Percentiles rank a stretch among this genome's conserved stretches.
Conservation (phyloP, 2,329 filamentous ascomycete genomes). For the Grosmannia huntii region DNA sequence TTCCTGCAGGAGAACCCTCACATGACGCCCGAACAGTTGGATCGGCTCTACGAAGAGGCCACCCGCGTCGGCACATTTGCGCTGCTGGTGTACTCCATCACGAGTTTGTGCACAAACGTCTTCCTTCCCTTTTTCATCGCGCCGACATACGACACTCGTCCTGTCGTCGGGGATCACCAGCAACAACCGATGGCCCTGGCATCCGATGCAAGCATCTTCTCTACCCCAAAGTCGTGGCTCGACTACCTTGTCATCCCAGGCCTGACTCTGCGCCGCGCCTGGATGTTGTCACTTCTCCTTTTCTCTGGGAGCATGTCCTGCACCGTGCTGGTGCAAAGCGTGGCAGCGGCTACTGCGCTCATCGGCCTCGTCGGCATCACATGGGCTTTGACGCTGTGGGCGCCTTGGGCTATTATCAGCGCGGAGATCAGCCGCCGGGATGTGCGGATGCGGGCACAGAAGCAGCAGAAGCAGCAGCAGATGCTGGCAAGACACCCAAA, state of each 20-base stretch:
- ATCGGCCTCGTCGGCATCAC: conserved; percentile 77
- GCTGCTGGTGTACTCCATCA: conserved; percentile 75
- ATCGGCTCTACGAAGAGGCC: conserved; percentile 68
- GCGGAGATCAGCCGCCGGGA: conserved; percentile 81
- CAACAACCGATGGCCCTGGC: too few species aligned
- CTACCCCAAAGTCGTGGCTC: conserved; percentile 27
- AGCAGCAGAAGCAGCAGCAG: conserved; percentile 15
- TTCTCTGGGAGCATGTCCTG: conserved; percentile 73
- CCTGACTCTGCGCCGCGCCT: conserved; percentile 76
- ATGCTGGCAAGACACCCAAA: neutral
- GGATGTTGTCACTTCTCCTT: conserved; percentile 74
- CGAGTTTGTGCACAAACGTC: conserved; percentile 70
- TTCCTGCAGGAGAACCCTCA: conserved; percentile 65
- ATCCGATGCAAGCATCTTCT: conserved; percentile 3
- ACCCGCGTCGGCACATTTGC: conserved; percentile 84
- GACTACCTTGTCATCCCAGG: conserved; percentile 61
- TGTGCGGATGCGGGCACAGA: conserved; percentile 33
- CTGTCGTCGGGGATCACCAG: neutral
- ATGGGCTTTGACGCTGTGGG: conserved; percentile 90
- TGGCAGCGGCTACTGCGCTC: conserved; percentile 59
- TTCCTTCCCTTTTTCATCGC: conserved; percentile 76
- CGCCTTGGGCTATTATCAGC: conserved; percentile 88
- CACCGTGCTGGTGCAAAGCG: conserved; percentile 64
- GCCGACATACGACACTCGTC: conserved; percentile 53
- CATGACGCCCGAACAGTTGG: conserved; percentile 63